phyloP scores from a whole-genome alignment of 495 filamentous ascomycete species.

The Hypoxylon perforatum region DNA sequence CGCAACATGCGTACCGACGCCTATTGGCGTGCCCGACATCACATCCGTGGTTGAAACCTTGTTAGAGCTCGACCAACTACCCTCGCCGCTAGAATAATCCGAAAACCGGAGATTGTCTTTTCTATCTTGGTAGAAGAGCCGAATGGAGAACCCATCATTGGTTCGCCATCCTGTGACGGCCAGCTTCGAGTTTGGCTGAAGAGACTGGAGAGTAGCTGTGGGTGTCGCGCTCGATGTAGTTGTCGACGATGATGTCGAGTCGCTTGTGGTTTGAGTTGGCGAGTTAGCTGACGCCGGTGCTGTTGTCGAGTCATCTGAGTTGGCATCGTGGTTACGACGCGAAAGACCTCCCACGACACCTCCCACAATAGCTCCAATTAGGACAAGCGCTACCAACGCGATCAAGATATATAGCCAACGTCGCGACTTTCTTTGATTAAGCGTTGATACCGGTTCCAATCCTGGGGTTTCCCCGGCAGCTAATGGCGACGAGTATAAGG shows the following conservation, averaged over 20 bases:
- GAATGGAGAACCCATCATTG: not conserved
- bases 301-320: not conserved
- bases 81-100: conserved; percentile 15
- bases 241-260: not conserved
- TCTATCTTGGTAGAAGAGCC: conserved; percentile 12
- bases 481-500: not conserved
- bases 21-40: conserved; percentile 7
- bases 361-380: not conserved
- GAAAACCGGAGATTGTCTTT: conserved; percentile 10
- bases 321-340: not conserved
- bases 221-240: not conserved
- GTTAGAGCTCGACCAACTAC: conserved; percentile 12
- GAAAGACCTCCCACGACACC: conserved; percentile 12
- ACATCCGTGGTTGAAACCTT: not conserved
- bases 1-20: not conserved
- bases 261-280: too few species aligned
- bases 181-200: conserved; percentile 8
- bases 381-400: not conserved
- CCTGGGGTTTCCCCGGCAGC: not conserved
- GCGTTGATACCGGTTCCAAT: not conserved
- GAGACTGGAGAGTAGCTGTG: conserved; percentile 8
- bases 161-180: conserved; percentile 10
- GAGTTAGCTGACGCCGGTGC: not conserved
- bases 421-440: not conserved
- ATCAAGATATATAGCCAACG: not conserved